These are phyloP conservation scores for Magnusiomyces fungicola DNA, from an alignment of 1,139 yeast genomes.

Conservation along the genomic window DNA sequence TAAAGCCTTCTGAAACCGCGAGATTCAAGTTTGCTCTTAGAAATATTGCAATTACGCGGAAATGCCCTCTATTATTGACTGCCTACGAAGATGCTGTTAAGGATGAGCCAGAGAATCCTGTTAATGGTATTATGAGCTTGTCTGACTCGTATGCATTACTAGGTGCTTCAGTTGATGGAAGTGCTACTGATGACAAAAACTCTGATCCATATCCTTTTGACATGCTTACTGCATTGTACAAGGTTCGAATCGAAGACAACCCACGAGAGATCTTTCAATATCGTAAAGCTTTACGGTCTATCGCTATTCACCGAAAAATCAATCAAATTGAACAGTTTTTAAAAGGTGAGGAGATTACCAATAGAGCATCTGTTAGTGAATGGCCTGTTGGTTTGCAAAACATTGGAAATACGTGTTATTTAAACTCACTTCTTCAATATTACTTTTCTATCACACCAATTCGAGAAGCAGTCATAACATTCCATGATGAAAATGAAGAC, in stretches of 20 bases:
- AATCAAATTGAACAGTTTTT: slow-evolving; percentile 23
- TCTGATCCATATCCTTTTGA: slow-evolving; percentile 8
- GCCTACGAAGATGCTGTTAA: slow-evolving; percentile 24
- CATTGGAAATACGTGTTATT: slow-evolving; percentile 91
- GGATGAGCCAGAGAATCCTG: slow-evolving; percentile 34
- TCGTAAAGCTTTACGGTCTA: slow-evolving; percentile 30
- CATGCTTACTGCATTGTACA: slow-evolving; percentile 23
- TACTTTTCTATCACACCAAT: slow-evolving; percentile 82
- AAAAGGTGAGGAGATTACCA: slow-evolving; percentile 15
- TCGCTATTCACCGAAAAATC: slow-evolving; percentile 29
- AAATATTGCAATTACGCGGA: slow-evolving; percentile 49
- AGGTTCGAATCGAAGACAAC: slow-evolving; percentile 28
- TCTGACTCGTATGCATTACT: slow-evolving; percentile 12
- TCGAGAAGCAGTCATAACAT: slow-evolving; percentile 56
- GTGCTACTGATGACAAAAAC: neutral
- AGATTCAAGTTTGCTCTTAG: slow-evolving; percentile 42
- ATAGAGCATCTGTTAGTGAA: slow-evolving; percentile 8
- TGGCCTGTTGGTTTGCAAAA: slow-evolving; percentile 60
- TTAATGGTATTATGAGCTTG: slow-evolving; percentile 52
- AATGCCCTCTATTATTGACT: slow-evolving; percentile 38
- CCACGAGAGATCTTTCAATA: slow-evolving; percentile 28
- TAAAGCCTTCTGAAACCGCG: slow-evolving; percentile 5
- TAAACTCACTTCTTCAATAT: slow-evolving; percentile 82
- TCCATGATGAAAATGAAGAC: slow-evolving; percentile 29
- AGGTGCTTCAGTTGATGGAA: neutral